Percentiles rank a stretch among this genome's conserved stretches.
These are phyloP conservation scores for Austroboletus festivus DNA, from an alignment of 768 basidiomycete genomes.

Conservation along the genomic window DNA sequence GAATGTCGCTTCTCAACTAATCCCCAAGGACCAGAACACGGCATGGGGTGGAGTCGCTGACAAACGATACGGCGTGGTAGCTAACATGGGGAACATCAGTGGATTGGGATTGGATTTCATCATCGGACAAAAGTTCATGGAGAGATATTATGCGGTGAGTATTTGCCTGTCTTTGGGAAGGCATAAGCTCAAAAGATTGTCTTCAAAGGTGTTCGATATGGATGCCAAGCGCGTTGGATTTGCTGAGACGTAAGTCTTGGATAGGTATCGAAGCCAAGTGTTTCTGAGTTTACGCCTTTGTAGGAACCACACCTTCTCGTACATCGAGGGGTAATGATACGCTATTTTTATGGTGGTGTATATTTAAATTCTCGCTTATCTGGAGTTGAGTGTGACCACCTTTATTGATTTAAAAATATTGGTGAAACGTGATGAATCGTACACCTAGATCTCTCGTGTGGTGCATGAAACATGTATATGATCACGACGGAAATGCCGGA, in stretches of 20 bases:
- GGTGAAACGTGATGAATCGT: no score
- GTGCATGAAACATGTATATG: no score
- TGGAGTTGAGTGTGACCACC: no score
- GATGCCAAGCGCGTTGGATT: conserved; percentile 20
- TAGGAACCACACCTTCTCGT: conserved; percentile 23
- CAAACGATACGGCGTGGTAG: conserved; percentile 12
- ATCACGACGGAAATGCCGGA: no score
- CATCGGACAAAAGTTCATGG: conserved; percentile 13
- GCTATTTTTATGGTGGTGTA: neutral
- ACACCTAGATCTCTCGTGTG: no score
- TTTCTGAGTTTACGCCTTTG: neutral
- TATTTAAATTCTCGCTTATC: neutral
- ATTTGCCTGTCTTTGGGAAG: neutral
- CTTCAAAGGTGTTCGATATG: conserved; percentile 18
- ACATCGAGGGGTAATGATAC: neutral
- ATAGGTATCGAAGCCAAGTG: neutral
- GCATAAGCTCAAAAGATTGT: neutral
- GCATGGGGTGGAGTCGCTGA: conserved; percentile 10
- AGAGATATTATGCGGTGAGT: conserved; percentile 14
- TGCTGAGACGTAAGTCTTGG: conserved; percentile 21
- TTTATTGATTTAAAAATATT: no score
- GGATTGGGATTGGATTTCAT: conserved; percentile 11
- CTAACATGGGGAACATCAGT: neutral
- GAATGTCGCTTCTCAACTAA: conserved; percentile 20
- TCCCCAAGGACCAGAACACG: conserved; percentile 16